These are phyloP conservation scores for Trichoderma semiorbis DNA, from an alignment of 2,329 filamentous ascomycete genomes.

Conservation along the genomic window DNA sequence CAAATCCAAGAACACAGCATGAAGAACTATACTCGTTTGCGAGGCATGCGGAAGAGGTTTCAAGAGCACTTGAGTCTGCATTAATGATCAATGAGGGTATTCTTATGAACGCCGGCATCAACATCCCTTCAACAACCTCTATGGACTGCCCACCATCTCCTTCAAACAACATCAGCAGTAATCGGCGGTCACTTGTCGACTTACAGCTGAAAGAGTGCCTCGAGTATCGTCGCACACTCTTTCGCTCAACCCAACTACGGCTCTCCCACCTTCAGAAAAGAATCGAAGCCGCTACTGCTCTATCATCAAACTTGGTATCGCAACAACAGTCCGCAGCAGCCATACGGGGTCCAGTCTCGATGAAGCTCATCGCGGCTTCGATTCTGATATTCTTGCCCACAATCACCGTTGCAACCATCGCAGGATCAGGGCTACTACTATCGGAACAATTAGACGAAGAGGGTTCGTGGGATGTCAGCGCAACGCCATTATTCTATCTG, in stretches of 20 bases:
- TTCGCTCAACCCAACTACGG: slow-evolving; percentile 35
- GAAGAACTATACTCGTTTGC: slow-evolving; percentile 30
- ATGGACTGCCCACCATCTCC: not conserved
- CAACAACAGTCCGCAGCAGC: slow-evolving; percentile 36
- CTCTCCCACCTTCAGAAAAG: slow-evolving; percentile 34
- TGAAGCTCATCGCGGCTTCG: slow-evolving; percentile 37
- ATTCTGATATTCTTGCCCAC: slow-evolving; percentile 39
- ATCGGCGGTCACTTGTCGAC: slow-evolving; percentile 20
- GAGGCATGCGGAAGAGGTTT: slow-evolving; percentile 31
- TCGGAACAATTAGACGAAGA: slow-evolving; percentile 22
- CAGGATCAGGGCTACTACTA: slow-evolving; percentile 29
- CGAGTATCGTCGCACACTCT: slow-evolving; percentile 32
- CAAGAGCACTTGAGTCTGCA: slow-evolving; percentile 29
- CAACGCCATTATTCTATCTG: slow-evolving; percentile 30
- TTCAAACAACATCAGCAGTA: not conserved
- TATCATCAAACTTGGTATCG: slow-evolving; percentile 37
- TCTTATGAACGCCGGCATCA: not conserved
- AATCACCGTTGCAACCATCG: slow-evolving; percentile 33
- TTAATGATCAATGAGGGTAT: slow-evolving; percentile 25
- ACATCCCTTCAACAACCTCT: not conserved
- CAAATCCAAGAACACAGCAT: slow-evolving; percentile 27
- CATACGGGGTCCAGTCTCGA: slow-evolving; percentile 35
- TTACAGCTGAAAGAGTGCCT: slow-evolving; percentile 30
- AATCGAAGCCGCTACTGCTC: slow-evolving; percentile 33
- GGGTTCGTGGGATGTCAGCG: slow-evolving; percentile 24